A percentile compares a stretch with the other conserved stretches of the same genome.
Conservation (phyloP, 2,329 filamentous ascomycete species). For the Coniella lustricola region DNA sequence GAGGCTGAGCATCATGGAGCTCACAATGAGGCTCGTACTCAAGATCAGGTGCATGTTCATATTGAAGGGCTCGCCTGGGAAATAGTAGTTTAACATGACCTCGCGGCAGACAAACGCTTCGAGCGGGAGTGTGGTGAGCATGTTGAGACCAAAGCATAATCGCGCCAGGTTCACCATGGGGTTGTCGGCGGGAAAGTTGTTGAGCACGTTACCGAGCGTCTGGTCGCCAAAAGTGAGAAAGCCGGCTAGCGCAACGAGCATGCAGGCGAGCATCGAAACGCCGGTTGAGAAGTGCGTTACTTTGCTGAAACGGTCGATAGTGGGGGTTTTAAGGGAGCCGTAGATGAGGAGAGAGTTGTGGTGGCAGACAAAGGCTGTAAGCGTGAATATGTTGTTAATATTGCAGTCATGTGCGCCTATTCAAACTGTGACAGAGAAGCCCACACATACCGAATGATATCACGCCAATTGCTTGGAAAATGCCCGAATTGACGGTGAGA, state of each 20-base stretch:
- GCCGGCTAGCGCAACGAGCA: constrained; percentile 79
- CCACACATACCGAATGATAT: constrained; percentile 81
- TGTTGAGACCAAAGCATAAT: constrained; percentile 94
- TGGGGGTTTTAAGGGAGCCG: constrained; percentile 87
- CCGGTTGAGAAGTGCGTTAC: constrained; percentile 92
- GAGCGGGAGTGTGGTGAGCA: constrained; percentile 93
- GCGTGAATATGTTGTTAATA: constrained; percentile 24
- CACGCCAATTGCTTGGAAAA: constrained; percentile 94
- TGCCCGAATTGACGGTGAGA: constrained; percentile 74
- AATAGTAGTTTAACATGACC: constrained; percentile 85
- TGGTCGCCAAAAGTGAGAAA: constrained; percentile 90
- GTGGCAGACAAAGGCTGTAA: constrained; percentile 60
- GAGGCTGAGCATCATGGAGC: constrained; percentile 69
- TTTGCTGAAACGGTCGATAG: constrained; percentile 85
- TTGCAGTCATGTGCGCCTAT: background rate
- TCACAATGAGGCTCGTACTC: constrained; percentile 73
- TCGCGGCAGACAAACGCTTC: constrained; percentile 97
- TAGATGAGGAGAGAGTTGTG: constrained; percentile 98
- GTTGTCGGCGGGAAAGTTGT: constrained; percentile 92
- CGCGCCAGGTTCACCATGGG: constrained; percentile 90
- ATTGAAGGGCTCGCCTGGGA: constrained; percentile 65
- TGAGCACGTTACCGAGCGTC: constrained; percentile 91
- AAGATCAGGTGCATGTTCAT: constrained; percentile 80
- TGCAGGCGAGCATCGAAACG: constrained; percentile 85
- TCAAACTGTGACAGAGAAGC: background rate